Conservation (phyloP, 306 rosid genomes). For the Crataegus laevigata region DNA sequence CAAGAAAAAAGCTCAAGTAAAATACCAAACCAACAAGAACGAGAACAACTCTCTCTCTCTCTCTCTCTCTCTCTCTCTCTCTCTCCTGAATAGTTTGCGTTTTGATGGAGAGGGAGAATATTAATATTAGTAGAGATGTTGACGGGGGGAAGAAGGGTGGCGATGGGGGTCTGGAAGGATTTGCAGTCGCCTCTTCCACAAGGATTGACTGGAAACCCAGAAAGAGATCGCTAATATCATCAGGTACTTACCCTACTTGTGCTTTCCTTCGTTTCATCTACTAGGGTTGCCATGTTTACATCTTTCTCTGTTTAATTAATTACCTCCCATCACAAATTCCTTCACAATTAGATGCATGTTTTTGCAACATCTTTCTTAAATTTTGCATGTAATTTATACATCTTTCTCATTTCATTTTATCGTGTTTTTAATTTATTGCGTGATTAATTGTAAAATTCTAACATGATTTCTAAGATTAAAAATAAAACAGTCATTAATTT, state of each 20-base stretch:
- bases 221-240: conserved; percentile 31
- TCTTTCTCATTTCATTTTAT: no score
- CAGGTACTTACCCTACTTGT: conserved; percentile 38
- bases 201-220: conserved; percentile 78
- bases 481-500: not conserved
- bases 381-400: no score
- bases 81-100: not conserved
- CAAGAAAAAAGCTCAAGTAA: not conserved
- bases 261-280: not conserved
- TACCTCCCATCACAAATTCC: no score
- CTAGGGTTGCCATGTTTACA: no score
- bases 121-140: not conserved
- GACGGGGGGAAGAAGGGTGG: conserved; percentile 26
- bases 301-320: not conserved
- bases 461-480: not conserved
- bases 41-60: not conserved
- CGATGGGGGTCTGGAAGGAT: conserved; percentile 53
- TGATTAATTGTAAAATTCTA: not conserved
- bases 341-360: not conserved
- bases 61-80: not conserved
- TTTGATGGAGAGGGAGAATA: conserved; percentile 38
- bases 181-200: conserved; percentile 66
- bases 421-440: no score
- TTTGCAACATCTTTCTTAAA: not conserved
- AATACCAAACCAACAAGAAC: not conserved